These are phyloP conservation scores for Neoboletus magnificus DNA, from an alignment of 768 basidiomycete species.

Conservation along the genomic window DNA sequence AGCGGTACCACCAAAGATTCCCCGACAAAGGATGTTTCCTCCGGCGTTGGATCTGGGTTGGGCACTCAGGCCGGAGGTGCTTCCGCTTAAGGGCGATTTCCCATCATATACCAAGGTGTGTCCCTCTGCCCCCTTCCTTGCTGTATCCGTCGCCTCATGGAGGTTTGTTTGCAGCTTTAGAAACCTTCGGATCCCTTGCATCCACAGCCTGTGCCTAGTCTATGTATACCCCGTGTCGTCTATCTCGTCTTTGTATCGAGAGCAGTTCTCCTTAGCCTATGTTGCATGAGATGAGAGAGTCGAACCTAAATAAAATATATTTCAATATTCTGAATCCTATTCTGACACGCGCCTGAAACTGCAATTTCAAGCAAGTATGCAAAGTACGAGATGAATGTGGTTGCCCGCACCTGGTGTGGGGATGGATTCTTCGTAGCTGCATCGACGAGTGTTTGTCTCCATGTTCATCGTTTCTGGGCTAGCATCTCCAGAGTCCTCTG, in stretches of 20 bases:
- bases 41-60: too few species aligned
- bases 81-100: not conserved
- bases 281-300: not conserved
- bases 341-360: not conserved
- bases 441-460: not conserved
- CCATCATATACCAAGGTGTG: not conserved
- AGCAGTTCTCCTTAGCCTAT: not conserved
- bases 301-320: not conserved
- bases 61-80: not conserved
- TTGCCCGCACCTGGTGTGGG: not conserved
- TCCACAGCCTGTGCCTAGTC: too few species aligned
- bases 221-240: not conserved
- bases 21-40: accelerated
- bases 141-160: not conserved
- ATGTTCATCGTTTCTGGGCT: not conserved
- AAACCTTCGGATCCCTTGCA: not conserved
- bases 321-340: not conserved
- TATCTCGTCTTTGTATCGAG: not conserved
- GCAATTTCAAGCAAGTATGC: not conserved
- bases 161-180: not conserved
- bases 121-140: not conserved
- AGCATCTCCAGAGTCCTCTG: not conserved
- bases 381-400: not conserved
- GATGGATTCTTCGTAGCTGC: not conserved
- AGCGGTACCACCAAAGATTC: not conserved